Evolutionary conservation across 2,329 filamentous ascomycete genomes (phyloP), one percentile per base, ranked within the genome.

Genomic region (Zasmidium cellare): DNA sequence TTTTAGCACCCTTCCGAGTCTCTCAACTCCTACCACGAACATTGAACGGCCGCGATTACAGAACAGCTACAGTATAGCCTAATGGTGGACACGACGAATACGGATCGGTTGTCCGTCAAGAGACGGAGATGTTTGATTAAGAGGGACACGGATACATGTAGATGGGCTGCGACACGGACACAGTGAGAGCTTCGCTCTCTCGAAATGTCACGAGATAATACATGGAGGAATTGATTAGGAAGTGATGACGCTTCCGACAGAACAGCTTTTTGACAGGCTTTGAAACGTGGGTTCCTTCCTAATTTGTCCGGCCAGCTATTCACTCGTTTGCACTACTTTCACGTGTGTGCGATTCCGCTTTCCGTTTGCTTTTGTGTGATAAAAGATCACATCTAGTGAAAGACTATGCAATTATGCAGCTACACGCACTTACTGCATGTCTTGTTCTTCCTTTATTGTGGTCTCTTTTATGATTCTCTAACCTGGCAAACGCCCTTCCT

Each of bases 1-100:
- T 72, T 73, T 48, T 73, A 52, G 50, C 35, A 3, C 7, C n/a
- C 35, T 14, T 14, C 28, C 35, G 11, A 16, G 35, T 5, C 35
- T 18, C 3, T n/a, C 16, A 14, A 41, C 35, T 9, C 3, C 35
- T 11, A 28, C 35, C 7, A 41, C 35, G 35, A 41, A 16, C 3
- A 18, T 16, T 31, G 11, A 14, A 41, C 35, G 35, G 16, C 35
- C 35, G 35, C 11, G 24, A 25, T 28, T 9, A 3, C n/a, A 12
- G 11, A 14, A 18, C 12, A 16, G 28, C 7, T 18, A 49, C n/a
- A 28, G 23, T 28, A 18, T 28, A 28, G 20, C 6, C 19, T 22
- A 47, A 25, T 22, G 45, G 45, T 12, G 25, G 25, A 38, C 12
- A 19, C n/a, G 24, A 7, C 19, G 12, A 9, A 20, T 9, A 18